Base-by-base conservation (phyloP, 73 alveolate species). In the Paramecium sexaurelia region DNA sequence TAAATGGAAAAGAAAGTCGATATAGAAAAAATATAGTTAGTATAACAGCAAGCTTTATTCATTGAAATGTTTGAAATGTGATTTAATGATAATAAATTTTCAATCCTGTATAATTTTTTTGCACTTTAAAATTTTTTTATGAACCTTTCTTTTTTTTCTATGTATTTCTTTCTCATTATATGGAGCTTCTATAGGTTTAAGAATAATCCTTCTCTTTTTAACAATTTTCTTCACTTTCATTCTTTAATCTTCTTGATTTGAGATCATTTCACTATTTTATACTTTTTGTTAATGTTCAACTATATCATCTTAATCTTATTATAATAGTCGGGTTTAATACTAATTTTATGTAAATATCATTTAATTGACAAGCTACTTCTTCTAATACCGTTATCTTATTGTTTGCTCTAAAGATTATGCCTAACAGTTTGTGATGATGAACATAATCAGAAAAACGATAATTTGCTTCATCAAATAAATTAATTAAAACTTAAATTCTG, bases 361-460 rank as follows among this genome's bases (percentile, higher is more conserved):
- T 61, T 22, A 26, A 61, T 61, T 24, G 43, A 61, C 39, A 22
- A 26, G 20, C 26, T 26, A 29, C 83, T 61, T 61, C 39, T 32
- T 61, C 83, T 61, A 27, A 61, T 61, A 61, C 1, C 83, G 83
- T 61, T 61, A 29, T 32, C 83, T 61, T 61, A 61, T 61, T 9
- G 47, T 61, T 11, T 22, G 26, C 45, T 61, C 83, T 32, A 61
- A 61, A 61, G 43, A 29, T 17, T 51, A 51, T 51, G 29, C 67
- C 26, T 61, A 26, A 61, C 83, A 61, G 9, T 61, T 26, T 29
- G n/a, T 19, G 26, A 61, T 29, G 39, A 32, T 32, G 45, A 61
- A 26, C 39, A 61, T 26, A 13, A 61, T 29, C 47, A 61, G 83
- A 61, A 61, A 61, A 61, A 61, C 83, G 83, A 61, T 61, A 61